Evolutionary conservation across 306 rosid species (phyloP).

Genomic region (Vigna trinervia): DNA sequence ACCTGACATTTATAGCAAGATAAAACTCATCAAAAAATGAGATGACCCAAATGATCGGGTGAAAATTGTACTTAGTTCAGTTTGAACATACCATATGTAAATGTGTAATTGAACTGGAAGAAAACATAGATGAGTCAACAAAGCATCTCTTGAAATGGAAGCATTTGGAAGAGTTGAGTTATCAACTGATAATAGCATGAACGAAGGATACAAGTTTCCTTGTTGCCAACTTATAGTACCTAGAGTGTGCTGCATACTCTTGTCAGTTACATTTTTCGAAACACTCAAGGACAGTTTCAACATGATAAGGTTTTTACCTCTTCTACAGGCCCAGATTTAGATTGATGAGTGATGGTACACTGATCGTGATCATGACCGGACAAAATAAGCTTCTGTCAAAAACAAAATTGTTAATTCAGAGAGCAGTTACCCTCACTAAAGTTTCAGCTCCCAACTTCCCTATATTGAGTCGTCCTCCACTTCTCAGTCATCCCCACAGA

Average conservation of each 20-base stretch:
- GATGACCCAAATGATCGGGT: slow-evolving; percentile 2
- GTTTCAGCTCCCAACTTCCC: not conserved
- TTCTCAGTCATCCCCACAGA: not conserved
- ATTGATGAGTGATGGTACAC: slow-evolving; percentile 67
- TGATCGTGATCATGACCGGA: slow-evolving; percentile 95
- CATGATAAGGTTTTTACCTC: slow-evolving; percentile 68
- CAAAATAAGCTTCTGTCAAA: slow-evolving; percentile 67
- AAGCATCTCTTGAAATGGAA: slow-evolving; percentile 58
- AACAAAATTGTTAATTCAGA: slow-evolving; percentile 38
- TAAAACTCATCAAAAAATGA: slow-evolving; percentile 10
- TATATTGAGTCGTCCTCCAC: slow-evolving; percentile 4
- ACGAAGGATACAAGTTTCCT: slow-evolving; percentile 84
- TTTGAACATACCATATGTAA: slow-evolving; percentile 65
- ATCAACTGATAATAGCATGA: slow-evolving; percentile 77
- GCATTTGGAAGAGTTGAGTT: slow-evolving; percentile 57
- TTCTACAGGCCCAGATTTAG: slow-evolving; percentile 56
- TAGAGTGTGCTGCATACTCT: slow-evolving; percentile 76
- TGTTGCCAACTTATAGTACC: slow-evolving; percentile 94
- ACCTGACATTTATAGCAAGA: slow-evolving; percentile 59
- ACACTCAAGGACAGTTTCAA: slow-evolving; percentile 31
- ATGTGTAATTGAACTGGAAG: slow-evolving; percentile 75
- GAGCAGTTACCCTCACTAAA: slow-evolving; percentile 23
- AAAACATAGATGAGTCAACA: slow-evolving; percentile 68
- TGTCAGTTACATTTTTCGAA: slow-evolving; percentile 48
- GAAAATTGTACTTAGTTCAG: slow-evolving; percentile 35